phyloP scores from a whole-genome alignment of 148 eudicot genomes.

The Suaeda aralocaspica region DNA sequence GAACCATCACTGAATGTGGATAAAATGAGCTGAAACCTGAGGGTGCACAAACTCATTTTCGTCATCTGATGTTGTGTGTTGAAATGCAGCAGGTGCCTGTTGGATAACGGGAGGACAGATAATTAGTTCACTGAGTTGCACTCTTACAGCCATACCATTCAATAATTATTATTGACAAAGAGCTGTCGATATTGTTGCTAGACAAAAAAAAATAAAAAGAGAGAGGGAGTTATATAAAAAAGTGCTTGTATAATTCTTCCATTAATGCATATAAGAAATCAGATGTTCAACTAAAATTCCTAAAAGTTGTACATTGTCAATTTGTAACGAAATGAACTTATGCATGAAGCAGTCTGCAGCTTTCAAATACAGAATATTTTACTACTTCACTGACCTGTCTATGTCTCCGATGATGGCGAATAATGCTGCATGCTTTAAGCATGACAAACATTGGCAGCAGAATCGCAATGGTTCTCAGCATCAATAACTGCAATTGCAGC shows the following conservation, averaged over 20 bases:
- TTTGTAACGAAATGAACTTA: too few relatives aligned
- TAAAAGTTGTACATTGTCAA: too few relatives aligned
- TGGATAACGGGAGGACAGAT: background rate
- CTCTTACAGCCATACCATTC: too few relatives aligned
- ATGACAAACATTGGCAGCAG: conserved; percentile 55
- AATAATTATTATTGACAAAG: too few relatives aligned
- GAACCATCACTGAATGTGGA: conserved; percentile 21
- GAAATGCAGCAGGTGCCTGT: conserved; percentile 19
- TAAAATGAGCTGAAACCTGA: conserved; percentile 27
- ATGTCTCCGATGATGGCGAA: conserved; percentile 43
- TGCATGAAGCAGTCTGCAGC: too few relatives aligned
- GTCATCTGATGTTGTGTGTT: conserved; percentile 25
- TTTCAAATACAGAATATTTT: background rate
- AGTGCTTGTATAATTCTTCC: too few relatives aligned
- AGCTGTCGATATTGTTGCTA: too few relatives aligned
- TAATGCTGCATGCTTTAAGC: conserved; percentile 42
- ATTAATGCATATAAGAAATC: too few relatives aligned
- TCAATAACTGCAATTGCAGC: conserved; percentile 41
- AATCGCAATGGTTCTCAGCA: conserved; percentile 55
- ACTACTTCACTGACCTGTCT: conserved; percentile 41
- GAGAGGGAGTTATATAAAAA: too few relatives aligned
- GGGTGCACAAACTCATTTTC: conserved; percentile 25
- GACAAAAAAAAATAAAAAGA: too few relatives aligned
- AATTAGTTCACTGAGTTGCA: background rate
- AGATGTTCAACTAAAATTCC: too few relatives aligned